Evolutionary conservation across 2,329 filamentous ascomycete species (phyloP).

Genomic region (Cercospora zeina): DNA sequence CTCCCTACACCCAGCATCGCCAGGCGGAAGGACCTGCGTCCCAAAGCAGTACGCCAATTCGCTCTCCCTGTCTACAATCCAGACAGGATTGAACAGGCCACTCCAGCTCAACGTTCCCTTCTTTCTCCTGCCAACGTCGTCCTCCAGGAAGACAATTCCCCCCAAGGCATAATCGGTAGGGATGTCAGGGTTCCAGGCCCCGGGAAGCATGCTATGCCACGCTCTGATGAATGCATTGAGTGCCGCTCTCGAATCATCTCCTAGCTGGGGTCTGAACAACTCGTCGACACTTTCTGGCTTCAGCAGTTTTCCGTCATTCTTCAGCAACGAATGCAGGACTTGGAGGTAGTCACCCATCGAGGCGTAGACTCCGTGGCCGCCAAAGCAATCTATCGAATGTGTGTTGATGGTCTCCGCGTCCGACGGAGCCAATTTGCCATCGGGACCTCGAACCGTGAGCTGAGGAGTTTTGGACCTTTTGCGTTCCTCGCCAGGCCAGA

Average conservation of each 20-base stretch:
- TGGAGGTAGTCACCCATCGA: constrained; percentile 48
- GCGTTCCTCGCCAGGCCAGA: constrained; percentile 31
- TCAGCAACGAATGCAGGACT: constrained; percentile 51
- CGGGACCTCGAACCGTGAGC: constrained; percentile 28
- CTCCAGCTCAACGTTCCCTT: constrained; percentile 49
- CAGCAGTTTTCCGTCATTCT: constrained; percentile 54
- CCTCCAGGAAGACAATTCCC: constrained; percentile 47
- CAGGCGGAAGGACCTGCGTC: constrained; percentile 48
- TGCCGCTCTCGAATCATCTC: constrained; percentile 28
- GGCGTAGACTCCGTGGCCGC: constrained; percentile 38
- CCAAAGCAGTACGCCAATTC: constrained; percentile 48
- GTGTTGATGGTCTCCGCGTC: constrained; percentile 30
- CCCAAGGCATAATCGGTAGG: constrained; percentile 46
- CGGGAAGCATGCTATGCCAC: constrained; percentile 39
- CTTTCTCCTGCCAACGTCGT: constrained; percentile 43
- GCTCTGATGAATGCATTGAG: constrained; percentile 36
- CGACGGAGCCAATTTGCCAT: constrained; percentile 29
- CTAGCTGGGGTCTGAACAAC: constrained; percentile 54
- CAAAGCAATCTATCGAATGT: constrained; percentile 38
- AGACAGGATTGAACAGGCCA: constrained; percentile 51
- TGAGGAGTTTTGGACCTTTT: constrained; percentile 28
- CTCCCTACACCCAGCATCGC: constrained; percentile 42
- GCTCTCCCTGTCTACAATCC: constrained; percentile 46
- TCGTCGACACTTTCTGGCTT: constrained; percentile 44
- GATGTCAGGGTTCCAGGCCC: constrained; percentile 37